Conservation (phyloP, 768 basidiomycete species). For the Russula sp. region DNA sequence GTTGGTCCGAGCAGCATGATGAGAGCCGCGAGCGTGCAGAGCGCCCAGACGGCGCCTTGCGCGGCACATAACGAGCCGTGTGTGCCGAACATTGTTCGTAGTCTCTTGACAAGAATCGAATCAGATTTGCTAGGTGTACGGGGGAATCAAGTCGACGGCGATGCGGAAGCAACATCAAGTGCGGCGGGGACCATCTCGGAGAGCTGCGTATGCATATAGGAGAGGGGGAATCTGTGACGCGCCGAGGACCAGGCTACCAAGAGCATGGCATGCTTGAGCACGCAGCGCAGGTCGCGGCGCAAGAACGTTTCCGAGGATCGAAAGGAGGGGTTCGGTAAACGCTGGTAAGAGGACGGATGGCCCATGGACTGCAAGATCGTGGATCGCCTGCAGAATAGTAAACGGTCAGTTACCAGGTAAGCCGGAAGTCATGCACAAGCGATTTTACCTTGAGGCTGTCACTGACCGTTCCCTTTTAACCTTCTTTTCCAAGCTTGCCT, state of each 20-base stretch:
- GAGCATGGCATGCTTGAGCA: slow-evolving; percentile 66
- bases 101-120: slow-evolving; percentile 55
- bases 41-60: no score
- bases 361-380: slow-evolving; percentile 58
- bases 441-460: slow-evolving; percentile 68
- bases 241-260: slow-evolving; percentile 61
- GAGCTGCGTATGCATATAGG: slow-evolving; percentile 46
- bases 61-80: no score
- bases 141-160: slow-evolving; percentile 32
- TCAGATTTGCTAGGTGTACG: slow-evolving; percentile 33
- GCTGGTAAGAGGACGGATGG: slow-evolving; percentile 64
- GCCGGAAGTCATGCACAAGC: neutral
- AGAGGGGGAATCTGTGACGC: slow-evolving; percentile 42
- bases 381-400: slow-evolving; percentile 49
- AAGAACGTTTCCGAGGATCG: slow-evolving; percentile 56
- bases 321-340: slow-evolving; percentile 54
- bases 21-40: no score
- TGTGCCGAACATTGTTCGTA: no score
- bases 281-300: slow-evolving; percentile 61
- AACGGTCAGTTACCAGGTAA: slow-evolving; percentile 3
- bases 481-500: slow-evolving; percentile 81
- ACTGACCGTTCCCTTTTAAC: slow-evolving; percentile 63
- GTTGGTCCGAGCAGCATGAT: no score
- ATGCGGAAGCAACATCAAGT: slow-evolving; percentile 38
- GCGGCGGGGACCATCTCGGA: slow-evolving; percentile 43